These are phyloP conservation scores for Flammula alnicola DNA, from an alignment of 1,284 basidiomycete species.

Conservation along the genomic window DNA sequence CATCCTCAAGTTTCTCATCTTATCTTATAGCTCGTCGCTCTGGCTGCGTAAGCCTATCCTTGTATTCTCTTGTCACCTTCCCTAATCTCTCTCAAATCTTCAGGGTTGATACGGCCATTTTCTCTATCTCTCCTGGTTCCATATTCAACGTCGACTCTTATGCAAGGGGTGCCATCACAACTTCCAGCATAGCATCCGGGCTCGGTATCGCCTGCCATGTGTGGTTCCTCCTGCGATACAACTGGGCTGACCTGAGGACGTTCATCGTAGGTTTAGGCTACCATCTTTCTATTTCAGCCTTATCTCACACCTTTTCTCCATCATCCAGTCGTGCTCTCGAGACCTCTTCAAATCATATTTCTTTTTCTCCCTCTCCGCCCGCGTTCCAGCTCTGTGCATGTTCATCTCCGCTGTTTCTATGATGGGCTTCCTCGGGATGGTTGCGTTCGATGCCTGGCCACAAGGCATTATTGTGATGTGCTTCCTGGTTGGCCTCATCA, in stretches of 20 bases:
- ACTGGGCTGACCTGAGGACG: constrained; percentile 48
- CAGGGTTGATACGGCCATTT: constrained; percentile 58
- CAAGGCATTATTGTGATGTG: constrained; percentile 60
- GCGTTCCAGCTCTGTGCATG: constrained; percentile 63
- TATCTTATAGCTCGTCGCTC: constrained; percentile 47
- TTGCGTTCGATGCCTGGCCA: constrained; percentile 67
- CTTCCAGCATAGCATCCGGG: constrained; percentile 60
- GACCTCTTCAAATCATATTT: constrained; percentile 65
- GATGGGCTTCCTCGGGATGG: constrained; percentile 59
- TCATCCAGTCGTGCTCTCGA: constrained; percentile 48
- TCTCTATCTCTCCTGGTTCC: constrained; percentile 58
- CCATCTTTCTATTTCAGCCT: neutral
- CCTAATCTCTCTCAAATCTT: too few relatives aligned
- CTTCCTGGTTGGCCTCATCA: constrained; percentile 56
- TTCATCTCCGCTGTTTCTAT: constrained; percentile 56
- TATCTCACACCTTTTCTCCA: constrained; percentile 1
- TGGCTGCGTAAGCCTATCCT: constrained; percentile 48
- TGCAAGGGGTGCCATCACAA: constrained; percentile 53
- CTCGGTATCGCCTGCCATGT: constrained; percentile 62
- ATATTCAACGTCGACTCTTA: constrained; percentile 51
- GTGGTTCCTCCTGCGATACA: constrained; percentile 68
- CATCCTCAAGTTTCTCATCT: neutral
- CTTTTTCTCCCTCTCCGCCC: constrained; percentile 68
- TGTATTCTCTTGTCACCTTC: neutral
- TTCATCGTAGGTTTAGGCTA: constrained; percentile 51